Evolutionary conservation across 352 stramenopile genomes (phyloP).

Genomic region (Albugo candida): DNA sequence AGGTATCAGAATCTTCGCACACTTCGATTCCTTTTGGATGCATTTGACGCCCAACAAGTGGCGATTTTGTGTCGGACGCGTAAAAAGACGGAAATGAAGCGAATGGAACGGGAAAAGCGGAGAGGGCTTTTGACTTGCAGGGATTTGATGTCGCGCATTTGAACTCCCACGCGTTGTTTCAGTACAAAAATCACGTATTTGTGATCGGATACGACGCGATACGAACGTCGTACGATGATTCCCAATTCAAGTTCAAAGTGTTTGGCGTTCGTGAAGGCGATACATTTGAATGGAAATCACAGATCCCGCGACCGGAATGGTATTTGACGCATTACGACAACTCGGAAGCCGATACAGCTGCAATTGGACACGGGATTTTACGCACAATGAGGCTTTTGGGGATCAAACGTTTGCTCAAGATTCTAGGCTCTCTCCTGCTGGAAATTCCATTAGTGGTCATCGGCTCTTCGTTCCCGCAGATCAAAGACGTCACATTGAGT

Average conservation of each 20-base stretch:
- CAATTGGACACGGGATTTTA: slow-evolving; percentile 19
- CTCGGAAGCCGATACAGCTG: slow-evolving; percentile 22
- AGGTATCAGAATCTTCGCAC: slow-evolving; percentile 48
- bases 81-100: slow-evolving; percentile 10
- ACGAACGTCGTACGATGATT: slow-evolving; percentile 10
- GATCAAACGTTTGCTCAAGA: slow-evolving; percentile 46
- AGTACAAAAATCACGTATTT: slow-evolving; percentile 42
- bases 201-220: slow-evolving; percentile 33
- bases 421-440: slow-evolving; percentile 41
- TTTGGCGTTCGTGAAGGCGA: slow-evolving; percentile 30
- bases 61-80: slow-evolving; percentile 37
- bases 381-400: slow-evolving; percentile 41
- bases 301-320: slow-evolving; percentile 56
- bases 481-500: slow-evolving; percentile 53
- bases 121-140: slow-evolving; percentile 22
- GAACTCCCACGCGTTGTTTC: slow-evolving; percentile 50
- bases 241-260: slow-evolving; percentile 40
- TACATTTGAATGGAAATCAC: slow-evolving; percentile 29
- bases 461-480: slow-evolving; percentile 41
- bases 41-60: slow-evolving; percentile 64
- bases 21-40: slow-evolving; percentile 41
- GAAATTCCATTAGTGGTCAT: slow-evolving; percentile 62
- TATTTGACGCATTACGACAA: slow-evolving; percentile 43
- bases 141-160: slow-evolving; percentile 64
- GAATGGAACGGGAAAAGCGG: slow-evolving; percentile 5